Conservation (phyloP, 257 asterid genomes). For the Mitragyna speciosa region DNA sequence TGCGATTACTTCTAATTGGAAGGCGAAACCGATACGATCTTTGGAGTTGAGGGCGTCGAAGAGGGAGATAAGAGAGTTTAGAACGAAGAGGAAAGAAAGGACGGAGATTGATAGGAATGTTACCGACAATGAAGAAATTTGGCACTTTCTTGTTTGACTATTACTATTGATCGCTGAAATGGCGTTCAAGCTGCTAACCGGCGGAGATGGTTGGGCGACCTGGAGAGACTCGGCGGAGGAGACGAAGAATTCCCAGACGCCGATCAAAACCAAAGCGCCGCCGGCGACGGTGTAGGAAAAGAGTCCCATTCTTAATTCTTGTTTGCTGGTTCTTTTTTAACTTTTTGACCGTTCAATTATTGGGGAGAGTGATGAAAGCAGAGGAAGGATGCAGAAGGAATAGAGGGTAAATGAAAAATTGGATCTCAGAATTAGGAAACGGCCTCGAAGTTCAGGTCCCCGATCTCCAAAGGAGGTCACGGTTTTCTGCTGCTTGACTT, state of each 20-base stretch:
- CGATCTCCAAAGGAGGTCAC: background rate
- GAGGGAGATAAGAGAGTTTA: slow-evolving; percentile 64
- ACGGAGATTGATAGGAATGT: slow-evolving; percentile 52
- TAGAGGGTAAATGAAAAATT: background rate
- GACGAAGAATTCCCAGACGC: slow-evolving; percentile 65
- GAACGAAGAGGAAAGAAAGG: slow-evolving; percentile 52
- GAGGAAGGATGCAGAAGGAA: background rate
- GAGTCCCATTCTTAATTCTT: slow-evolving; percentile 52
- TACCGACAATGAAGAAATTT: slow-evolving; percentile 43
- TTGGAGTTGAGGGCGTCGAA: slow-evolving; percentile 57
- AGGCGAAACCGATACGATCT: slow-evolving; percentile 61
- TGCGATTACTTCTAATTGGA: slow-evolving; percentile 70
- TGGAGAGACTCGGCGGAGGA: slow-evolving; percentile 38
- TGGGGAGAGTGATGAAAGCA: no score
- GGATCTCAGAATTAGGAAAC: background rate
- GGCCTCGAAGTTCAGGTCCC: background rate
- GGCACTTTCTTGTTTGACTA: slow-evolving; percentile 18
- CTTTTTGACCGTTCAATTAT: no score
- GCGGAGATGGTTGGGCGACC: slow-evolving; percentile 21
- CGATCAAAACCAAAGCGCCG: slow-evolving; percentile 62
- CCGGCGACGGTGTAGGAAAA: slow-evolving; percentile 75
- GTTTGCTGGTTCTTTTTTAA: no score
- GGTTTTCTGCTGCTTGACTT: background rate
- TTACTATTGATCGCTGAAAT: slow-evolving; percentile 7
- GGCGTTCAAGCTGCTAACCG: slow-evolving; percentile 16